Evolutionary conservation across 305 asterid species (phyloP).

Genomic region (Fraxinus latifolia): DNA sequence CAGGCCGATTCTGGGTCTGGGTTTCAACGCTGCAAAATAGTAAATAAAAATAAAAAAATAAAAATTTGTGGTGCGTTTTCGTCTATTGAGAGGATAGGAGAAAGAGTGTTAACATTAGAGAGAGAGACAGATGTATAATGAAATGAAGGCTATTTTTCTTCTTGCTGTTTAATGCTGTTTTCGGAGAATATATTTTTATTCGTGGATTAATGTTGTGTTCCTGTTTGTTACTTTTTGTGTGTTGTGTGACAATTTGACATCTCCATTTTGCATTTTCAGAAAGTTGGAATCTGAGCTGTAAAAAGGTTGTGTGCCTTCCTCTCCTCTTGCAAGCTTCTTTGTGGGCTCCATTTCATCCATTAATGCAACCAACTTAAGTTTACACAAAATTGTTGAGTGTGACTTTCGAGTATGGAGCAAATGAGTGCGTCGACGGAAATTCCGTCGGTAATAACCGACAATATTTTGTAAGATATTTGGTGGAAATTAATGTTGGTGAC

Average conservation of each 20-base stretch:
- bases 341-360: not conserved
- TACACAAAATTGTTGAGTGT: not conserved
- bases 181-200: not conserved
- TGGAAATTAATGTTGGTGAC: too few relatives aligned
- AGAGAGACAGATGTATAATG: not conserved
- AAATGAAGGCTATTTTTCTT: not conserved
- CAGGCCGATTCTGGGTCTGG: not conserved
- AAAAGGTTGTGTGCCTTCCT: not conserved
- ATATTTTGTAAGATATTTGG: not conserved
- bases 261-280: not conserved
- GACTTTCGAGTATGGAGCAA: not conserved
- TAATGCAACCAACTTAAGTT: not conserved
- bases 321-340: not conserved
- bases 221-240: not conserved
- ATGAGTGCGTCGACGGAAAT: not conserved
- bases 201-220: not conserved
- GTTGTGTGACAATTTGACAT: not conserved
- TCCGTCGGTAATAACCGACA: too few relatives aligned
- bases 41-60: not conserved
- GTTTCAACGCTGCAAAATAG: not conserved
- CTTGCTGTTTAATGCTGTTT: not conserved
- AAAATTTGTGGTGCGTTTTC: not conserved
- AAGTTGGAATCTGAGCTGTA: constrained; percentile 9
- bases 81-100: not conserved
- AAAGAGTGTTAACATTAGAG: not conserved